Base-by-base conservation (phyloP, 306 rosid species). In the Vigna radiata region DNA sequence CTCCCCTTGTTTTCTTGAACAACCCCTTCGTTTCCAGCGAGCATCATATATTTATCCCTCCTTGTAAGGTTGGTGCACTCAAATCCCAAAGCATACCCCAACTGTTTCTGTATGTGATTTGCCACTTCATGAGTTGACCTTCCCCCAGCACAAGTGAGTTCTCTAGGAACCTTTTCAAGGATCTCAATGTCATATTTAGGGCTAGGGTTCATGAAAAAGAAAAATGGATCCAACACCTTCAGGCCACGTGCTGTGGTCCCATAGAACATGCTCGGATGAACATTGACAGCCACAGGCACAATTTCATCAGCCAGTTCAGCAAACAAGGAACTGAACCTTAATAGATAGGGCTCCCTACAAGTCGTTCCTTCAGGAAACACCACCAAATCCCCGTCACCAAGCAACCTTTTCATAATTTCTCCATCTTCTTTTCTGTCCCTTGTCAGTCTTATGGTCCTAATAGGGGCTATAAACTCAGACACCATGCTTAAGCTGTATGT, bases 401-500 rank as follows among this genome's bases (percentile, higher is more conserved):
- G 70, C 29, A 78, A 16, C 52, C 61, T 78, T 4, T 68, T 56
- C 82, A 78, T 78, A 3, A 76, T 69, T 0, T 33, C 52, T 4
- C 70, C 64, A 56, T 78, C 82, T 44, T 69, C 36, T 17, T 78
- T 2, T 56, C 41, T 78, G 1, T 78, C 82, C 62, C 82, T 78
- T 78, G 82, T 78, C 2, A 78, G 16, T 14, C 76, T 58, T 54
- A 58, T 78, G 13, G 82, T 78, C 19, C 67, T 78, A 19, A 78
- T 58, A 0, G 82, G 82, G 4, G 76, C 44, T 23, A 78, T 31
- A 47, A 69, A 14, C 12, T 78, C 82, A 7, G 70, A 58, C 27
- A 78, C 76, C 19, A 31, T 69, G 58, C 82, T 78, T 47, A 78
- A 15, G 50, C 97, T 93, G 44, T 93, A 93, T 1, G 98, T 91